phyloP scores from a whole-genome alignment of 2,329 filamentous ascomycete genomes.

The Apiospora marii region DNA sequence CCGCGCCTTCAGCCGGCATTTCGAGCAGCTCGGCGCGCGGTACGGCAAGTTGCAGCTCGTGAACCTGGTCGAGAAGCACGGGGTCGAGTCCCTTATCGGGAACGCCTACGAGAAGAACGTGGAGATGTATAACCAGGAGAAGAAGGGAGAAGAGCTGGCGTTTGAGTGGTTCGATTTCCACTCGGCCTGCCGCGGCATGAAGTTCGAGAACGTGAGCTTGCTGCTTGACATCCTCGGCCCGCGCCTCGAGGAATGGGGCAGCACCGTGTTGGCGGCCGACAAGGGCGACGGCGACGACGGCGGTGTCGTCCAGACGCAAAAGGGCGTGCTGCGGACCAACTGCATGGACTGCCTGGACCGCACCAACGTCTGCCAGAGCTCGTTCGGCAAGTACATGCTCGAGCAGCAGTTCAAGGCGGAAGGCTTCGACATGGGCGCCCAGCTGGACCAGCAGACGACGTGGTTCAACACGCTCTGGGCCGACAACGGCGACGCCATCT shows the following conservation, averaged over 20 bases:
- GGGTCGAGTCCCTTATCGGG: slow-evolving; percentile 81
- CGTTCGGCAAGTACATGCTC: slow-evolving; percentile 83
- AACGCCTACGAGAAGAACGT: slow-evolving; percentile 77
- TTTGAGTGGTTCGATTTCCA: slow-evolving; percentile 99
- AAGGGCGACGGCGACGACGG: slow-evolving; percentile 27
- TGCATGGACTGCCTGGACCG: slow-evolving; percentile 99
- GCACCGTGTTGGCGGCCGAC: slow-evolving; percentile 66
- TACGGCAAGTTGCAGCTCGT: slow-evolving; percentile 84
- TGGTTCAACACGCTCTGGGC: slow-evolving; percentile 99
- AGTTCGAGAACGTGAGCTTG: slow-evolving; percentile 90
- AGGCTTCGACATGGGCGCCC: slow-evolving; percentile 77
- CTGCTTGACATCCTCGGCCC: slow-evolving; percentile 75
- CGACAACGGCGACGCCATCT: slow-evolving; percentile 96
- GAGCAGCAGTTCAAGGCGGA: slow-evolving; percentile 80
- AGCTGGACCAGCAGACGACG: slow-evolving; percentile 78
- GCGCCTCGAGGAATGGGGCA: slow-evolving; percentile 75
- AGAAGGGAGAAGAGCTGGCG: slow-evolving; percentile 57
- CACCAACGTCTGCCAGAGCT: slow-evolving; percentile 95
- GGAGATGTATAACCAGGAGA: slow-evolving; percentile 69
- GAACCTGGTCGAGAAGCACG: slow-evolving; percentile 88
- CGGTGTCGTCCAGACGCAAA: slow-evolving; percentile 60
- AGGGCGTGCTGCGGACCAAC: slow-evolving; percentile 87
- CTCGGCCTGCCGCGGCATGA: slow-evolving; percentile 91
- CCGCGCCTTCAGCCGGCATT: slow-evolving; percentile 80
- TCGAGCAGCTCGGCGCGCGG: slow-evolving; percentile 69